Evolutionary conservation across 2,329 filamentous ascomycete genomes (phyloP), one percentile per base, ranked within the genome.

Genomic region (Colletotrichum caudatum): DNA sequence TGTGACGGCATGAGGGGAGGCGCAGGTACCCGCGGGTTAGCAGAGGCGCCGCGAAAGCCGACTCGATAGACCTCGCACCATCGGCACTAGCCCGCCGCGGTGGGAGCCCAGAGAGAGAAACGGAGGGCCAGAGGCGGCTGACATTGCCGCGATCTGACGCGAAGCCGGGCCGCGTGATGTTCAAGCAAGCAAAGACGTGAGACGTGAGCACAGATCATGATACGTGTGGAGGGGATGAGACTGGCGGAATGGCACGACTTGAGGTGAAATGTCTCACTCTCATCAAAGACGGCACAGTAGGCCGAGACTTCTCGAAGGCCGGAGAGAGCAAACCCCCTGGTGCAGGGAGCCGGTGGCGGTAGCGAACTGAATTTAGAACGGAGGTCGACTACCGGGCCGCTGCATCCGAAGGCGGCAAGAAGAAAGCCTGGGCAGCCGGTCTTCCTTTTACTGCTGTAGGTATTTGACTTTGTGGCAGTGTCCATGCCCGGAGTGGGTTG

Each of bases 21-120:
- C 69, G 65, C 65, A 71, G 69, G 69, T 64, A 71, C 69, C 65
- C 69, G 69, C 44, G 53, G 39, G 35, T 59, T 69, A 53, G 26
- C 16, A 69, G 65, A 59, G 54, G 48, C 44, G 54, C 44, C 46
- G 39, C 69, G 46, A 69, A 71, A 64, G 65, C 69, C 64, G 29
- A 69, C 54, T 59, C 59, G 54, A 69, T 71, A 69, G 46, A 64
- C 59, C 48, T 69, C 16, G 29, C 59, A 60, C 64, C 51, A 37
- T n/a, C 39, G 20, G 26, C 57, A 51, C 69, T 63, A 71, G 64
- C 39, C 48, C 65, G 35, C 23, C 33, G 29, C 39, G 26, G 18
- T 58, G 64, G 50, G 53, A 62, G 39, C 4, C 57, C 44, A 29
- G 16, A 14, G n/a, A 41, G 44, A 39, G 29, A 29, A 29, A 29